Evolutionary conservation across 305 asterid species (phyloP).

Genomic region (Rubia balearica): DNA sequence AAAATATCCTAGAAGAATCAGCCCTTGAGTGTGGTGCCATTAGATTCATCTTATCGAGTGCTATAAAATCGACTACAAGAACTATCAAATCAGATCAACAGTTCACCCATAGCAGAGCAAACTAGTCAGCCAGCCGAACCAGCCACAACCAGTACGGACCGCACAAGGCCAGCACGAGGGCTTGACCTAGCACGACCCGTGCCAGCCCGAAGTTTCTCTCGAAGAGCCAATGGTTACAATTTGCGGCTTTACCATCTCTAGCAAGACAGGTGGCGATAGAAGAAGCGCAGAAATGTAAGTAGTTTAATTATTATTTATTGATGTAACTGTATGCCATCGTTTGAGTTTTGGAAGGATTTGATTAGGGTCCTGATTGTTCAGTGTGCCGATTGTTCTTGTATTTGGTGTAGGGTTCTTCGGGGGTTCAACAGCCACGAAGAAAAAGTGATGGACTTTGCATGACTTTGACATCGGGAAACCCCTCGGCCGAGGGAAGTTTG

Average conservation of each 20-base stretch:
- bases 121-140: too few species aligned
- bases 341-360: slow-evolving; percentile 10
- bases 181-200: too few species aligned
- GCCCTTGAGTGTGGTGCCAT: too few species aligned
- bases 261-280: slow-evolving; percentile 37
- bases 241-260: slow-evolving; percentile 39
- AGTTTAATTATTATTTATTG: slow-evolving; percentile 12
- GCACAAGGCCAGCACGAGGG: too few species aligned
- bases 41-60: too few species aligned
- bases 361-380: slow-evolving; percentile 23
- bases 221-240: too few species aligned
- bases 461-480: slow-evolving; percentile 97
- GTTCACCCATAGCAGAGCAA: too few species aligned
- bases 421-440: slow-evolving; percentile 49
- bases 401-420: slow-evolving; percentile 44
- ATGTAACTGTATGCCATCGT: background rate
- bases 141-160: too few species aligned
- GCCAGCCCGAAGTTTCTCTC: too few species aligned
- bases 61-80: too few species aligned
- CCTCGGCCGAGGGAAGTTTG: slow-evolving; percentile 94
- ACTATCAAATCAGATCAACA: too few species aligned
- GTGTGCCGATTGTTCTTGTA: slow-evolving; percentile 36
- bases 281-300: slow-evolving; percentile 59
- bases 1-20: too few species aligned
- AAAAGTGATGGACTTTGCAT: slow-evolving; percentile 67